phyloP scores from a whole-genome alignment of 495 filamentous ascomycete species.

The Podospora pseudopauciseta region DNA sequence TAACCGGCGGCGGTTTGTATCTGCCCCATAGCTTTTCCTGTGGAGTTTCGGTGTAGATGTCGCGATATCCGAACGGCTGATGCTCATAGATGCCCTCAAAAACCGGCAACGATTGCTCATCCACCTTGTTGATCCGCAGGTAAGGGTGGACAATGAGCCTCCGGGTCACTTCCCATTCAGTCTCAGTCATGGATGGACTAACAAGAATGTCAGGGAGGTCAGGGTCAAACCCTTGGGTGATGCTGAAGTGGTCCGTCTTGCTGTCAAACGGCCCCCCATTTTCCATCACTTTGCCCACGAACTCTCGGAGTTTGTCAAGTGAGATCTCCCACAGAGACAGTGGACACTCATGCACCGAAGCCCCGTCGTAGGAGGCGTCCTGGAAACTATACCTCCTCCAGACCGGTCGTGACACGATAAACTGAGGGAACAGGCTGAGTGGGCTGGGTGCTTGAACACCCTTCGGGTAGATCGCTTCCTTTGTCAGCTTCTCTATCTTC shows the following conservation, averaged over 20 bases:
- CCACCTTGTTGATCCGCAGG: conserved; percentile 2
- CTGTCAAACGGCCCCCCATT: background rate
- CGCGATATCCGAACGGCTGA: conserved; percentile 24
- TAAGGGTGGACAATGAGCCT: conserved; percentile 21
- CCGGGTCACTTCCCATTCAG: conserved; percentile 20
- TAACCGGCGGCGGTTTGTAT: background rate
- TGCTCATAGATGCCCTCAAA: conserved; percentile 2
- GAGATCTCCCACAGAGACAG: background rate
- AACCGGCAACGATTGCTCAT: background rate
- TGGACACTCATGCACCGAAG: background rate
- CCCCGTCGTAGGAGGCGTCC: background rate
- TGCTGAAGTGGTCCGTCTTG: background rate
- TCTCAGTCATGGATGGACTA: conserved; percentile 12
- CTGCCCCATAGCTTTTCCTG: background rate
- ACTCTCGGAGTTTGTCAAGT: conserved; percentile 9
- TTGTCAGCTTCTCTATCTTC: background rate
- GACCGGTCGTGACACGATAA: conserved; percentile 21
- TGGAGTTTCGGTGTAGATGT: conserved; percentile 20
- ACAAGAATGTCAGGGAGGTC: conserved; percentile 19
- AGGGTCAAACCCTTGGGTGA: background rate
- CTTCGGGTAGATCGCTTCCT: too few relatives aligned
- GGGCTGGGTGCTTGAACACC: too few relatives aligned
- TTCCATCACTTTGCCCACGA: background rate
- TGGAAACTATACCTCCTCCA: conserved; percentile 18
- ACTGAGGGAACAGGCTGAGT: conserved; percentile 19